phyloP scores from a whole-genome alignment of 768 basidiomycete species.

The Russula dissimulans region DNA sequence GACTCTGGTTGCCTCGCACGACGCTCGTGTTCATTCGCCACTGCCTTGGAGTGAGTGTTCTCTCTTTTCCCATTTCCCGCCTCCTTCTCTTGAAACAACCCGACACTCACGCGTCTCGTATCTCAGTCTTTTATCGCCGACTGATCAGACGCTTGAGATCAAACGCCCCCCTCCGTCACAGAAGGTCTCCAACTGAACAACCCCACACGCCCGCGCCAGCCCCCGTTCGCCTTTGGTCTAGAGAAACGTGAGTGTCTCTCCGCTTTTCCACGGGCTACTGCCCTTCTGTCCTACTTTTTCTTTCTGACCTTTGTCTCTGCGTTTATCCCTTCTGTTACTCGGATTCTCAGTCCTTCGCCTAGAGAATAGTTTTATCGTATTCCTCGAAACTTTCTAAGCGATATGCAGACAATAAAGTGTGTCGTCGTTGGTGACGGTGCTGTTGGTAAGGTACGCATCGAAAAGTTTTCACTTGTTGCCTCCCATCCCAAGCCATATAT shows the following conservation, averaged over 20 bases:
- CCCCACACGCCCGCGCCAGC: constrained; percentile 15
- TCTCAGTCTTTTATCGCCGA: constrained; percentile 7
- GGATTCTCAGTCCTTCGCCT: neutral
- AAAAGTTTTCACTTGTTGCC: neutral
- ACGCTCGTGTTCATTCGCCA: constrained; percentile 17
- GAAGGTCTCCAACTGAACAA: constrained; percentile 6
- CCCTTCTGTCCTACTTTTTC: neutral
- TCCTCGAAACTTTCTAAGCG: constrained; percentile 8
- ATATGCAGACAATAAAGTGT: constrained; percentile 96
- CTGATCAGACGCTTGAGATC: constrained; percentile 8
- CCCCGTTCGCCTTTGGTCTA: constrained; percentile 1
- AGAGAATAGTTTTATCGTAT: constrained; percentile 6
- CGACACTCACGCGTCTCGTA: constrained; percentile 1
- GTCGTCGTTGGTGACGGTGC: constrained; percentile 98
- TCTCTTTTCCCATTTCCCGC: neutral
- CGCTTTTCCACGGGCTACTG: neutral
- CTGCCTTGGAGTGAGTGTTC: constrained; percentile 1
- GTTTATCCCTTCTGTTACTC: neutral
- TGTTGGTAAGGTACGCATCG: constrained; percentile 79
- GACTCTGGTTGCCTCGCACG: constrained; percentile 19
- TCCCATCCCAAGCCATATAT: neutral
- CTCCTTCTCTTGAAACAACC: neutral
- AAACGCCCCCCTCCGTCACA: constrained; percentile 5
- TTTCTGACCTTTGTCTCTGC: neutral
- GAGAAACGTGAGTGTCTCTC: constrained; percentile 13